Percentiles rank a stretch among this genome's conserved stretches.
These are phyloP conservation scores for Amylocarpus encephaloides DNA, from an alignment of 2,329 filamentous ascomycete genomes.

Conservation along the genomic window DNA sequence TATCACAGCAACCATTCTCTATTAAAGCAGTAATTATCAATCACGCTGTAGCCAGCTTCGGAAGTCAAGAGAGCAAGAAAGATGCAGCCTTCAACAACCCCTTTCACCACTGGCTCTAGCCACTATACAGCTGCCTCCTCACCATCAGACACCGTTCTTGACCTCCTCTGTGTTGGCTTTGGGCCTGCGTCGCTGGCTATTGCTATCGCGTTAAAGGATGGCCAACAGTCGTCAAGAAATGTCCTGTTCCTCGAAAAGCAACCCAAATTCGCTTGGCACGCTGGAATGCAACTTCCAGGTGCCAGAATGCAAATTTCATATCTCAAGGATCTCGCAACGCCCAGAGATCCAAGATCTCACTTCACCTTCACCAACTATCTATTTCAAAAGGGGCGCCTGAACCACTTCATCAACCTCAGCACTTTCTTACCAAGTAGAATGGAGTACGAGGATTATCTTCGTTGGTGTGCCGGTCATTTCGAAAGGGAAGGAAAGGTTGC, in stretches of 20 bases:
- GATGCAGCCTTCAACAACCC: slow-evolving; percentile 17
- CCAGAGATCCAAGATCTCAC: slow-evolving; percentile 78
- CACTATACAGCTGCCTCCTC: background rate
- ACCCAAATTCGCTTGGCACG: slow-evolving; percentile 79
- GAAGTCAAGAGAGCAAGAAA: slow-evolving; percentile 8
- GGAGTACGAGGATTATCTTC: slow-evolving; percentile 93
- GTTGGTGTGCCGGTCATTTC: slow-evolving; percentile 84
- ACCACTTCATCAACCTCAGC: slow-evolving; percentile 83
- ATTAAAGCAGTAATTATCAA: too few relatives aligned
- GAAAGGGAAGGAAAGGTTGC: slow-evolving; percentile 46
- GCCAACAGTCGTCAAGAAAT: background rate
- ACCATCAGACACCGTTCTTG: slow-evolving; percentile 57
- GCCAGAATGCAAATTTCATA: slow-evolving; percentile 98
- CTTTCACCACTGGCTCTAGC: background rate
- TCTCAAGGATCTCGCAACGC: slow-evolving; percentile 88
- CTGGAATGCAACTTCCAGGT: slow-evolving; percentile 88
- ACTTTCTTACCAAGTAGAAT: slow-evolving; percentile 81
- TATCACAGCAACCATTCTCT: too few relatives aligned
- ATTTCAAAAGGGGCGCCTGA: slow-evolving; percentile 70
- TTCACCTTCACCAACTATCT: slow-evolving; percentile 98
- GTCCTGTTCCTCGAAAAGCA: slow-evolving; percentile 88
- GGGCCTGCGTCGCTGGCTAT: slow-evolving; percentile 87
- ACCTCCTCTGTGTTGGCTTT: slow-evolving; percentile 87
- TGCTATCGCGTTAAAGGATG: slow-evolving; percentile 59
- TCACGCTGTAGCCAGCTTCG: background rate